Base-by-base conservation (phyloP, 1,284 basidiomycete genomes). In the Heterobasidion parviporum region DNA sequence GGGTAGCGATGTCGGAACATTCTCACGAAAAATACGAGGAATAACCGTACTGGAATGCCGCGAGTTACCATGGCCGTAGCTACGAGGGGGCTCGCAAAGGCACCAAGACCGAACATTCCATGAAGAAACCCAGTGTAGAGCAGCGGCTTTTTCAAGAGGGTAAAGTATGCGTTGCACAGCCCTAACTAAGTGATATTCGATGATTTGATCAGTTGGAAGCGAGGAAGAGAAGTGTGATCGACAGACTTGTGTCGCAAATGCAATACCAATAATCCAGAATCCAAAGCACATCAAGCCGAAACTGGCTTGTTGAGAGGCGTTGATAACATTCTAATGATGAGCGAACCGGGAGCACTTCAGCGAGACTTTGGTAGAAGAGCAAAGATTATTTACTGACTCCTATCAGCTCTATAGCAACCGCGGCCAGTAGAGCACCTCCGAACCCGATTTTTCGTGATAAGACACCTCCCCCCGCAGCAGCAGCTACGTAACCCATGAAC, bases 221-320 rank as follows among this genome's bases (percentile, higher is more conserved):
- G 26, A 34, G 2, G 32, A 51, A 35, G 6, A 35, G 10, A 8
- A 51, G 32, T n/a, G 35, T 15, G 14, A 16, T 15, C 50, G 15
- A 36, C 38, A n/a, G 15, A 44, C 52, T 26, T 53, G 52, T 43
- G 38, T 68, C 6, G 68, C 63, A 52, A 68, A 70, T 14, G 66
- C 66, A 8, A 57, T 54, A 6, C 68, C 68, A 3, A 68, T 65
- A 8, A 67, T 61, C 49, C 67, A 65, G 56, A 67, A 70, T 3
- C 67, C 68, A 53, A 70, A 67, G 56, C 68, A 68, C 68, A 68
- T 68, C 7, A 68, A 52, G 12, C 60, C 56, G 47, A 68, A 69
- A 52, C 57, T 67, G 18, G 57, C 59, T 41, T 67, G 67, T 52
- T 70, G 68, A 5, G 68, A 67, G 54, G 63, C 63, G 45, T 70